Conservation (phyloP, 2,329 filamentous ascomycete species). For the Gaeumannomyces tritici region DNA sequence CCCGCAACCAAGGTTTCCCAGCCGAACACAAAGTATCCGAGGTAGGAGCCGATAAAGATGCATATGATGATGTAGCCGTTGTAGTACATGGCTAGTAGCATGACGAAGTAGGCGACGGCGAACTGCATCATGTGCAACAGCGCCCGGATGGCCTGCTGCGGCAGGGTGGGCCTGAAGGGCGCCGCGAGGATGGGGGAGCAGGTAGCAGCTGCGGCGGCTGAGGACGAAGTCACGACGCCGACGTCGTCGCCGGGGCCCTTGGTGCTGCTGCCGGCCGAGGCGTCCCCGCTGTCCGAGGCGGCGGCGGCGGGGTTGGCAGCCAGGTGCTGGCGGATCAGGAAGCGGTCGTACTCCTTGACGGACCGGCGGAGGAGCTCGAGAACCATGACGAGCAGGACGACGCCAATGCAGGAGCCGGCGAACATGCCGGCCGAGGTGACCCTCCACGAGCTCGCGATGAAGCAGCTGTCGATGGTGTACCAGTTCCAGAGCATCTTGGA, state of each 20-base stretch:
- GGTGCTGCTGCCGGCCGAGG: neutral
- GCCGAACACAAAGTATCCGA: conserved; percentile 64
- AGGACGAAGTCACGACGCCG: too few relatives aligned
- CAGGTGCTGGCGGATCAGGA: conserved; percentile 45
- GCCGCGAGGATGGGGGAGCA: conserved; percentile 2
- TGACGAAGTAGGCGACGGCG: conserved; percentile 68
- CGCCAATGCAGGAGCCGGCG: conserved; percentile 70
- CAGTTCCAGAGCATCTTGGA: conserved; percentile 72
- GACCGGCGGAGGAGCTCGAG: conserved; percentile 65
- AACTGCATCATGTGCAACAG: conserved; percentile 63
- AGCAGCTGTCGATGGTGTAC: conserved; percentile 63
- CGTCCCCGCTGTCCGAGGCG: conserved; percentile 11
- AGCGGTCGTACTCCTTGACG: conserved; percentile 63
- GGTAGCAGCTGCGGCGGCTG: conserved; percentile 3
- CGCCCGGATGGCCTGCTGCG: conserved; percentile 59
- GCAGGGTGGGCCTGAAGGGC: conserved; percentile 44
- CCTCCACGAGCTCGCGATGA: conserved; percentile 61
- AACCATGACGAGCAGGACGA: conserved; percentile 60
- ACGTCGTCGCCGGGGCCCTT: neutral
- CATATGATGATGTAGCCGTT: conserved; percentile 71
- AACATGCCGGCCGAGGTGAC: conserved; percentile 63
- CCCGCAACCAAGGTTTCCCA: conserved; percentile 46
- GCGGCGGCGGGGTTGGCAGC: conserved; percentile 8
- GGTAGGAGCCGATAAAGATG: conserved; percentile 66
- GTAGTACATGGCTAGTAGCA: conserved; percentile 59